phyloP scores from a whole-genome alignment of 2,329 filamentous ascomycete genomes.

The Rhexocercosporidium sp. region DNA sequence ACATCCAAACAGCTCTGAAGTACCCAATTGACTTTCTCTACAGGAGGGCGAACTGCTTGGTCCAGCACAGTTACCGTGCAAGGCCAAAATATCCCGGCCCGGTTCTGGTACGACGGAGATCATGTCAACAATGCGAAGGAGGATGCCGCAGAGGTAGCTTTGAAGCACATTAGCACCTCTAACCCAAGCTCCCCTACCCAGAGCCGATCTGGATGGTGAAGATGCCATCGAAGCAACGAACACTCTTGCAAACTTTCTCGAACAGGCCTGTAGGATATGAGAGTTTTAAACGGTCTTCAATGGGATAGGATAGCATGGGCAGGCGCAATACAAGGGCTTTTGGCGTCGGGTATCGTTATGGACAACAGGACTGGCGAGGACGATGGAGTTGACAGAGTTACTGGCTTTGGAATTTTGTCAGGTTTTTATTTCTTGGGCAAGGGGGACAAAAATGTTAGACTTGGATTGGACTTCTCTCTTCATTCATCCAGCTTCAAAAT shows the following conservation, averaged over 20 bases:
- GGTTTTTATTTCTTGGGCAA: constrained; percentile 15
- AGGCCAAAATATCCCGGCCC: constrained; percentile 68
- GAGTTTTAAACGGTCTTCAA: constrained; percentile 33
- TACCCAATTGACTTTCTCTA: constrained; percentile 36
- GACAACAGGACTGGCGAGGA: constrained; percentile 37
- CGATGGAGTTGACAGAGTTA: constrained; percentile 35
- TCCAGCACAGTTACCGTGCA: constrained; percentile 79
- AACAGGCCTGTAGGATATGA: constrained; percentile 40
- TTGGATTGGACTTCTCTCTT: constrained; percentile 14
- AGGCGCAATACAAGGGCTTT: constrained; percentile 38
- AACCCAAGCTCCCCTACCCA: constrained; percentile 50
- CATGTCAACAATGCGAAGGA: constrained; percentile 88
- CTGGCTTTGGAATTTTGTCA: constrained; percentile 9
- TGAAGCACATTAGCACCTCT: constrained; percentile 58
- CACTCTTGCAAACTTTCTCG: constrained; percentile 22
- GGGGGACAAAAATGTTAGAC: constrained; percentile 28
- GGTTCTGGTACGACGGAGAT: constrained; percentile 91
- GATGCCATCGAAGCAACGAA: constrained; percentile 13
- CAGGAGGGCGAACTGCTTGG: constrained; percentile 91
- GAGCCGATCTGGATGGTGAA: constrained; percentile 45
- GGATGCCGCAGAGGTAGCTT: constrained; percentile 85
- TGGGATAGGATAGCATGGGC: constrained; percentile 38
- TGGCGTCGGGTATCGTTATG: constrained; percentile 40
- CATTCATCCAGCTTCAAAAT: constrained; percentile 5
- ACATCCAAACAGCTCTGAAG: background rate